Evolutionary conservation across 331 rosid genomes (phyloP).

Genomic region (Cydonia oblonga): DNA sequence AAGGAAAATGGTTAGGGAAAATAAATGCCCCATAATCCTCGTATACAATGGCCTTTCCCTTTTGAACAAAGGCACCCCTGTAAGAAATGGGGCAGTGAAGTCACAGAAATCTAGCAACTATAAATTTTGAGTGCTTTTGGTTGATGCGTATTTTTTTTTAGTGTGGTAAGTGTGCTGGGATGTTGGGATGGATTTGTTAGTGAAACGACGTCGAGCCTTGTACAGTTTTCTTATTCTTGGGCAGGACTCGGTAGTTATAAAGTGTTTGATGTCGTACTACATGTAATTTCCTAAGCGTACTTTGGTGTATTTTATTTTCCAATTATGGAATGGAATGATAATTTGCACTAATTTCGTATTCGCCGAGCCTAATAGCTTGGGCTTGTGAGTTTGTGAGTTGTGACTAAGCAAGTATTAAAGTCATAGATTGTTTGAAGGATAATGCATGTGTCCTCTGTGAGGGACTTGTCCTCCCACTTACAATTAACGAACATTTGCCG

Average conservation of each 20-base stretch:
- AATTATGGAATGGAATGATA: background rate
- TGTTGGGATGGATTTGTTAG: background rate
- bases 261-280: slow-evolving; percentile 7
- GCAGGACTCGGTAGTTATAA: background rate
- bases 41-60: slow-evolving; percentile 21
- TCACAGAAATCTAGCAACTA: slow-evolving; percentile 4
- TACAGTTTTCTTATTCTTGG: slow-evolving; percentile 27
- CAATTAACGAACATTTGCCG: too few species aligned
- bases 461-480: too few species aligned
- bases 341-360: background rate
- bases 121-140: slow-evolving; percentile 17
- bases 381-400: too few species aligned
- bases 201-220: slow-evolving; percentile 20
- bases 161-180: slow-evolving; percentile 5
- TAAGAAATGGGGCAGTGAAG: slow-evolving; percentile 10
- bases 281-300: background rate
- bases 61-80: slow-evolving; percentile 19
- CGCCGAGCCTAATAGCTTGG: too few species aligned
- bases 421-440: too few species aligned
- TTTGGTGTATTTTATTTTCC: background rate
- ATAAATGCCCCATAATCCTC: slow-evolving; percentile 13
- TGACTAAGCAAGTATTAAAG: too few species aligned
- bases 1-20: background rate
- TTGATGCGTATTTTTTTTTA: background rate
- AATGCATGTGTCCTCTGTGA: too few species aligned